Base-by-base conservation (phyloP, 148 eudicot genomes). In the Agrostemma githago region DNA sequence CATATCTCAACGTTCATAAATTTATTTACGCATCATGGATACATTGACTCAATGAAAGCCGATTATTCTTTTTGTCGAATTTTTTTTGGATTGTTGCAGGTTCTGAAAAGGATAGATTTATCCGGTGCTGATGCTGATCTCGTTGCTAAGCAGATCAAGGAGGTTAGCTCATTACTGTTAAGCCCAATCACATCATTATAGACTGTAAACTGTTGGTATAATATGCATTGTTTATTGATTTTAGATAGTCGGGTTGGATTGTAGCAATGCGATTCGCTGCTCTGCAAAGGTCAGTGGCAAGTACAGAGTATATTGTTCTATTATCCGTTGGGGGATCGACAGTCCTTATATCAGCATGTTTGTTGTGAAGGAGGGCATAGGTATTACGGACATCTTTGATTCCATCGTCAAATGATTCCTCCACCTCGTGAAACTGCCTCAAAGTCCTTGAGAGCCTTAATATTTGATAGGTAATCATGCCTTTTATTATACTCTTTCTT, bases 81-180 rank as follows among this genome's bases (percentile, higher is more conserved):
- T 62, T 12, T 66, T 61, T 10, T 56, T 57, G 63, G 7, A 63
- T 19, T 76, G 42, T 66, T 74, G 79, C 89, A 95, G 98, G 98
- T 95, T 83, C 81, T 95, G 72, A 95, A 95, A 84, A 95, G 92
- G 80, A 90, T 95, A 79, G 98, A 95, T 75, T 88, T 95, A 79
- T 97, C 98, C 44, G 97, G 98, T 72, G 98, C 98, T 34, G 98
- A 95, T 63, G 93, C 98, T 73, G 85, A 82, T 73, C 96, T 92
- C 73, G 91, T 95, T 80, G 71, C 85, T 70, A 78, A 82, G 84
- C 96, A 95, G 85, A 95, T 95, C 74, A 97, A 95, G 85, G 98
- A 95, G 97, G 98, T 95, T 79, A 66, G 92, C 86, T 78, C 15
- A 41, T 64, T 41, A 37, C n/a, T 16, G 40, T 84, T 34, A 14